A percentile compares a stretch with the other conserved stretches of the same genome.
These are phyloP conservation scores for Cryptococcus sp. DNA, from an alignment of 1,284 basidiomycete genomes.

Conservation along the genomic window DNA sequence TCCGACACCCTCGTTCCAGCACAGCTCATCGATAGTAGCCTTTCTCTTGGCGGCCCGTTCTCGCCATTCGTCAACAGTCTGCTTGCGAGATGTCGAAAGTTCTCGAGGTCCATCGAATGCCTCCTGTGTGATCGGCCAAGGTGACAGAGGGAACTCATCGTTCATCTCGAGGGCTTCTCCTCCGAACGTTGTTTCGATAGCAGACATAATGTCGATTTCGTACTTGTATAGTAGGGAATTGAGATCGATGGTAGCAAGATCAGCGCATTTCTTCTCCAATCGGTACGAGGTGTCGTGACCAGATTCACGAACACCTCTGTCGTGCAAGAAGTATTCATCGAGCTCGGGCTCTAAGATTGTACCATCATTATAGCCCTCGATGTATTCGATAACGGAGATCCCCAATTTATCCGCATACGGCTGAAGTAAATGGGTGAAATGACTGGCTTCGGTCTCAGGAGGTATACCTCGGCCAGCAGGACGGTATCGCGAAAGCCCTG, in stretches of 20 bases:
- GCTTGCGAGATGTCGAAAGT: slow-evolving; percentile 59
- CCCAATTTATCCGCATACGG: slow-evolving; percentile 91
- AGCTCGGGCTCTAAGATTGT: slow-evolving; percentile 78
- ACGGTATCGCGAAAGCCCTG: slow-evolving; percentile 87
- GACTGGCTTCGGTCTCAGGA: slow-evolving; percentile 95
- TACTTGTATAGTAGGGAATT: slow-evolving; percentile 79
- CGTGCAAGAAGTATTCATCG: slow-evolving; percentile 97
- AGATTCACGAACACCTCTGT: slow-evolving; percentile 87
- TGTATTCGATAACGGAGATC: slow-evolving; percentile 94
- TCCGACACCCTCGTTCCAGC: slow-evolving; percentile 93
- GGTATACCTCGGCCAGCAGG: slow-evolving; percentile 95
- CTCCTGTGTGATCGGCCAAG: slow-evolving; percentile 81
- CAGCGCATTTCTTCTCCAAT: slow-evolving; percentile 87
- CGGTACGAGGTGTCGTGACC: slow-evolving; percentile 98
- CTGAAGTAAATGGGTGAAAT: slow-evolving; percentile 95
- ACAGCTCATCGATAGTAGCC: slow-evolving; percentile 84
- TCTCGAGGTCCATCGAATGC: slow-evolving; percentile 62
- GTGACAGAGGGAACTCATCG: slow-evolving; percentile 84
- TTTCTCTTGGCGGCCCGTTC: slow-evolving; percentile 75
- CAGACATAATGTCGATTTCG: slow-evolving; percentile 87
- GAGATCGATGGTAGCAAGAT: slow-evolving; percentile 92
- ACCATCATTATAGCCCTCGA: slow-evolving; percentile 88
- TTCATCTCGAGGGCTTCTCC: slow-evolving; percentile 77
- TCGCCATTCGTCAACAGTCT: slow-evolving; percentile 85
- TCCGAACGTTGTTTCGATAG: slow-evolving; percentile 90